Percentiles rank a stretch among this genome's conserved stretches.
Evolutionary conservation across 768 basidiomycete genomes (phyloP).

Genomic region (Leccinum broughii): DNA sequence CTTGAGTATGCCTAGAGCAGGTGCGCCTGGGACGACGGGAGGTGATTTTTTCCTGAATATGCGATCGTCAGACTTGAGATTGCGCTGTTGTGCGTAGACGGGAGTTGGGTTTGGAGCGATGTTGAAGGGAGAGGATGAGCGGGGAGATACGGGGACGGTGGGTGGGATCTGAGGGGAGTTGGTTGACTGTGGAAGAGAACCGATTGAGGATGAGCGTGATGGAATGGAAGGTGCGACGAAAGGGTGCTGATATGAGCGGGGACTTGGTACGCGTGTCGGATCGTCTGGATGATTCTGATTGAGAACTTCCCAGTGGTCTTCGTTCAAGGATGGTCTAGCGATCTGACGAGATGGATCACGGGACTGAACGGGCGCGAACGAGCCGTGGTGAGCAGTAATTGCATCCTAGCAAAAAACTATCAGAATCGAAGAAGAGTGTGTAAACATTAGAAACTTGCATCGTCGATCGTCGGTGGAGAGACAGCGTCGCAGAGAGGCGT

Average conservation of each 20-base stretch:
- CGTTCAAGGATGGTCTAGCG: conserved; percentile 31
- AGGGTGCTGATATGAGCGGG: conserved; percentile 26
- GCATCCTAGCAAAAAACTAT: conserved; percentile 18
- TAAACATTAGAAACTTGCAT: conserved; percentile 17
- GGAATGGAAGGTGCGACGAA: conserved; percentile 33
- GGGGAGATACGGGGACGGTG: conserved; percentile 21
- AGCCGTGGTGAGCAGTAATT: conserved; percentile 25
- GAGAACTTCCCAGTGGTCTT: conserved; percentile 51
- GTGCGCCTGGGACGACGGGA: conserved; percentile 26
- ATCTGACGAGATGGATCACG: conserved; percentile 18
- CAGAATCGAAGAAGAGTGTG: too few species aligned
- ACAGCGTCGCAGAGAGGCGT: conserved; percentile 24
- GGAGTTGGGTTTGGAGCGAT: conserved; percentile 27
- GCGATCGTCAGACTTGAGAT: conserved; percentile 24
- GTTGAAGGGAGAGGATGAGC: conserved; percentile 51
- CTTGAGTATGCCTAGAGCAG: conserved; percentile 27
- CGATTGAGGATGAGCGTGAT: conserved; percentile 54
- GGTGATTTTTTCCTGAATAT: conserved; percentile 31
- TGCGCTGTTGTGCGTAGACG: conserved; percentile 18
- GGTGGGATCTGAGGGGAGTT: conserved; percentile 41
- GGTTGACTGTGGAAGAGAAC: conserved; percentile 44
- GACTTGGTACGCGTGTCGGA: conserved; percentile 20
- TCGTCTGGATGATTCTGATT: conserved; percentile 29
- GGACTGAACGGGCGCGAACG: conserved; percentile 10
- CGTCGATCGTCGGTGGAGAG: conserved; percentile 29